Evolutionary conservation across 306 rosid species (phyloP).

Genomic region (Trichosanthes truncata): DNA sequence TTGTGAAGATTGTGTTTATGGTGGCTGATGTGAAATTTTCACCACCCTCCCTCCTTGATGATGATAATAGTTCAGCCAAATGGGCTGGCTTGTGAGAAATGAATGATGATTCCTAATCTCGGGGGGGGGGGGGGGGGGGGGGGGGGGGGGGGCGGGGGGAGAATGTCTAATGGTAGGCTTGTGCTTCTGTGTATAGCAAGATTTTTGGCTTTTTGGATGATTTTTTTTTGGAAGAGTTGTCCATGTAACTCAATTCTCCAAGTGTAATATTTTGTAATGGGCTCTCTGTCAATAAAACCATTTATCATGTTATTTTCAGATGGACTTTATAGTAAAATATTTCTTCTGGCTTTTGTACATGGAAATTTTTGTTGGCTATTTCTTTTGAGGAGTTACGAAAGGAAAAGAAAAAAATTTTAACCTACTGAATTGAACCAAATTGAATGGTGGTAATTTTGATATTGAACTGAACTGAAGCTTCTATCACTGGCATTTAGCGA

Average conservation of each 20-base stretch:
- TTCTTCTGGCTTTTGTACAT: not conserved
- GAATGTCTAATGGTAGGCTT: not conserved
- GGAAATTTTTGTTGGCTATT: not conserved
- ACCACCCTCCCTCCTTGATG: not conserved
- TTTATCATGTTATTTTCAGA: not conserved
- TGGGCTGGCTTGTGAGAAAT: not conserved
- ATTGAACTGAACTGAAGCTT: not conserved
- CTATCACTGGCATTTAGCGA: not conserved
- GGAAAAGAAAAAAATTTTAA: not conserved
- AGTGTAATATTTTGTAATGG: not conserved
- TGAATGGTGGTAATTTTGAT: not conserved
- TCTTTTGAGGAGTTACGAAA: not conserved
- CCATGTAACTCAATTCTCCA: slow-evolving; percentile 2
- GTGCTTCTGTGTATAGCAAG: not conserved
- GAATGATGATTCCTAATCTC: not conserved
- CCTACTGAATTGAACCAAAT: not conserved
- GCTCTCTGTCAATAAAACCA: not conserved
- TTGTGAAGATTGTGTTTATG: not conserved
- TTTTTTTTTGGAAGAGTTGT: not conserved
- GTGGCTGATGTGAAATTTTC: not conserved
- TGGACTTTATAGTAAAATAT: not conserved
- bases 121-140: too few relatives aligned
- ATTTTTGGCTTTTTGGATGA: not conserved
- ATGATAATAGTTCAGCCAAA: not conserved
- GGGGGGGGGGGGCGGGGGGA: too few relatives aligned